A percentile compares a stretch with the other conserved stretches of the same genome.
Conservation (phyloP, 1,284 basidiomycete genomes). For the Albatrellus sp. region DNA sequence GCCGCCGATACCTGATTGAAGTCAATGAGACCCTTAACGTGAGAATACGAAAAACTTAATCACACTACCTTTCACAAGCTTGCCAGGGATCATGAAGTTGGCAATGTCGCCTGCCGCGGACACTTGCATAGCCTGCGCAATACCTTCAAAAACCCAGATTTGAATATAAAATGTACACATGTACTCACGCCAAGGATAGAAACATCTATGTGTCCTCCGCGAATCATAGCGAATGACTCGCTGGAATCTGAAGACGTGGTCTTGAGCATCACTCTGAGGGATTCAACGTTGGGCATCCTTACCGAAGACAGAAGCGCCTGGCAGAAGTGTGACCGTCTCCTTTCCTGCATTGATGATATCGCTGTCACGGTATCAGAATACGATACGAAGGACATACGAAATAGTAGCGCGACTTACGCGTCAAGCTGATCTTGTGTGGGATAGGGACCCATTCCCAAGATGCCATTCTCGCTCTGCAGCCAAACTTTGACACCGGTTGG, state of each 20-base stretch:
- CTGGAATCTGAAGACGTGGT: slow-evolving; percentile 47
- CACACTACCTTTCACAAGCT: slow-evolving; percentile 80
- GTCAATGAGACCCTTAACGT: neutral
- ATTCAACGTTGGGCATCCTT: slow-evolving; percentile 8
- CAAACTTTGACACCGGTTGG: slow-evolving; percentile 75
- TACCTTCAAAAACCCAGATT: slow-evolving; percentile 3
- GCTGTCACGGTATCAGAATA: slow-evolving; percentile 22
- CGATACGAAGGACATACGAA: slow-evolving; percentile 2
- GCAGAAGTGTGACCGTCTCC: slow-evolving; percentile 86
- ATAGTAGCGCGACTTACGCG: slow-evolving; percentile 38
- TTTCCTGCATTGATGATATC: slow-evolving; percentile 95
- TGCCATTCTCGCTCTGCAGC: slow-evolving; percentile 92
- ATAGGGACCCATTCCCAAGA: slow-evolving; percentile 92
- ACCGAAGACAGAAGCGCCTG: slow-evolving; percentile 89
- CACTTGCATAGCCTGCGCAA: slow-evolving; percentile 80
- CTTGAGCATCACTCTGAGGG: slow-evolving; percentile 2
- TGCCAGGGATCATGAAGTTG: slow-evolving; percentile 96
- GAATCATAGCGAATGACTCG: slow-evolving; percentile 94
- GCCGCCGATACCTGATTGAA: slow-evolving; percentile 73
- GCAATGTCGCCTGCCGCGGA: slow-evolving; percentile 89
- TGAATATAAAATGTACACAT: slow-evolving; percentile 1
- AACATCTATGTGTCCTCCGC: slow-evolving; percentile 90
- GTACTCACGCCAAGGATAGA: slow-evolving; percentile 64
- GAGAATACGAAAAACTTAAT: slow-evolving; percentile 1
- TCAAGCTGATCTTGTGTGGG: slow-evolving; percentile 83